Base-by-base conservation (phyloP, 805 yeast species). In the Saturnispora zaruensis region DNA sequence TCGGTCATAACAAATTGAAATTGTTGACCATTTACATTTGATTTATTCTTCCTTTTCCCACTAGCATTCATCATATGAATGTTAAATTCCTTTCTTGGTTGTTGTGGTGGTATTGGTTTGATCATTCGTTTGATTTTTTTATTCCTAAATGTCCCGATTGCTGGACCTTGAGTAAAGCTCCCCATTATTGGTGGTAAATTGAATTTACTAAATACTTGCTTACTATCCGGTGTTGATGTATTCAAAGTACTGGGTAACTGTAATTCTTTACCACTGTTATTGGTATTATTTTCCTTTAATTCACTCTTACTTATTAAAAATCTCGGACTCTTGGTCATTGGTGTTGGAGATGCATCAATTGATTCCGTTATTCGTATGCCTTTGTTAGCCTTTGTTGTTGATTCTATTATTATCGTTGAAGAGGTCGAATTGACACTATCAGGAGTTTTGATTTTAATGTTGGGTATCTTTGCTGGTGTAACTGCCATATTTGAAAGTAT, bases 311-410 rank as follows among this genome's bases (percentile, higher is more conserved):
- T 38, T n/a, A 38, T 23, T 14, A 38, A 23, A 38, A 21, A 38
- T 18, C 42, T 38, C 14, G 24, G 42, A 23, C 37, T 46, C 49
- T 62, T 65, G n/a, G 60, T 65, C n/a, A 57, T 51, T 26, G 68
- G 68, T 5, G 68, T 65, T 5, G 68, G 68, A 16, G 67, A 63
- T 49, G 57, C 48, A 38, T 65, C 64, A 2, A 50, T 24, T 11
- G 20, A 30, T 50, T 33, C 14, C 42, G 32, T 18, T 18, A 18
- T 36, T 8, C 23, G 21, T 20, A 28, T 47, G 41, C 24, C 21
- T 28, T n/a, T 23, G 20, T 45, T 28, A 44, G 16, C 21, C 51
- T 38, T 51, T 41, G 57, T 57, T 6, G 65, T 48, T 5, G 67
- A 62, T 13, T 63, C 56, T 24, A 61, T 53, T 3, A 66, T 54